phyloP scores from a whole-genome alignment of 257 asterid genomes.

The Lithospermum erythrorhizon region DNA sequence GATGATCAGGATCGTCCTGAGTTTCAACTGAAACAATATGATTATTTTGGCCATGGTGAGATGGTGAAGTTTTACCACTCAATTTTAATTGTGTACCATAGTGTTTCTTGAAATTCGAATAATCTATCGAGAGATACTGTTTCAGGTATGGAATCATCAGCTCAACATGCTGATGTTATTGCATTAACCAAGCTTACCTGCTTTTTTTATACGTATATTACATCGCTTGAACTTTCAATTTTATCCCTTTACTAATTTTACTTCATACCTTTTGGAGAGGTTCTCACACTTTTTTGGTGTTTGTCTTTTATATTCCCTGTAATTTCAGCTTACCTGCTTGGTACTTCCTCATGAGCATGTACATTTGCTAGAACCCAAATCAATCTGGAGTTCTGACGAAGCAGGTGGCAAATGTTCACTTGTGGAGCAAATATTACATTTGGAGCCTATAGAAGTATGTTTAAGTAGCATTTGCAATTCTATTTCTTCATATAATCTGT shows the following conservation, averaged over 20 bases:
- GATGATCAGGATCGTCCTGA: constrained; percentile 56
- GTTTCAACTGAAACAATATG: constrained; percentile 53
- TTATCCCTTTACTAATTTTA: not conserved
- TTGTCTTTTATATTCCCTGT: constrained; percentile 9
- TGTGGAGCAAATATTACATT: constrained; percentile 67
- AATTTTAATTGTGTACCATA: not conserved
- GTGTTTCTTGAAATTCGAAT: not conserved
- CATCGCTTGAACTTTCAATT: not conserved
- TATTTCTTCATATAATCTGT: not conserved
- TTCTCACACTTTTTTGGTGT: not conserved
- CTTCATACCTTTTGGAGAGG: not conserved
- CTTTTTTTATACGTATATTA: constrained; percentile 5
- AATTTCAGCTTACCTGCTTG: constrained; percentile 81
- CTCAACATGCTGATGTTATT: constrained; percentile 61
- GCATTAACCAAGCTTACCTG: constrained; percentile 63
- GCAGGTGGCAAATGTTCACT: constrained; percentile 52
- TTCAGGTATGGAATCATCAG: constrained; percentile 49
- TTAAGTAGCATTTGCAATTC: not conserved
- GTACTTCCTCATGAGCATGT: constrained; percentile 60
- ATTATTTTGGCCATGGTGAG: constrained; percentile 89
- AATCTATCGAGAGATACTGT: not conserved
- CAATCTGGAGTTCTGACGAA: constrained; percentile 83
- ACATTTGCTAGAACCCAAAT: constrained; percentile 49
- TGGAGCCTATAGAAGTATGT: constrained; percentile 81
- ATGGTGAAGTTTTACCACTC: not conserved